These are phyloP conservation scores for Cinnamomum micranthum DNA, from an alignment of 164 flowering plant genomes.

Conservation along the genomic window DNA sequence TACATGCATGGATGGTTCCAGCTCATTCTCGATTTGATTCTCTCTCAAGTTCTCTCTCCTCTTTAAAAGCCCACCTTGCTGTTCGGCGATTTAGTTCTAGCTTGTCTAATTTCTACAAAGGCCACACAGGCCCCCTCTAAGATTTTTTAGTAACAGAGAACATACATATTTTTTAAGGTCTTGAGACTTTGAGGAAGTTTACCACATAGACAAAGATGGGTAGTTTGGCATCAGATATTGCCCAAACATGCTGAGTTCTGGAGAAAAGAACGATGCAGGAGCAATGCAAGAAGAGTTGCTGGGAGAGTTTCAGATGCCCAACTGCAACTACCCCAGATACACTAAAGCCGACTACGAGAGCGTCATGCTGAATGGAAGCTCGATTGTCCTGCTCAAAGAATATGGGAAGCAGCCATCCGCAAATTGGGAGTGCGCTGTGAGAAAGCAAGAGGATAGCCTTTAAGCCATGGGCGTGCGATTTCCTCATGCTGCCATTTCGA, in stretches of 20 bases:
- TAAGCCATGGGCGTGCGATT: no score
- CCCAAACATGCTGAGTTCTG: neutral
- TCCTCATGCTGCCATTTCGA: no score
- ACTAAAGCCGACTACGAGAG: slow-evolving; percentile 29
- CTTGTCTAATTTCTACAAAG: no score
- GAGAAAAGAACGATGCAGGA: neutral
- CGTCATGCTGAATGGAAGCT: slow-evolving; percentile 46
- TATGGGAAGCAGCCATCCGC: slow-evolving; percentile 39
- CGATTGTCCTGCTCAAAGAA: slow-evolving; percentile 24
- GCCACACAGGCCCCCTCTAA: no score
- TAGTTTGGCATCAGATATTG: neutral
- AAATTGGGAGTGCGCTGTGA: slow-evolving; percentile 24
- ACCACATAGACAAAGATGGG: neutral
- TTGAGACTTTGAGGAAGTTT: neutral
- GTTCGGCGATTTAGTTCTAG: neutral
- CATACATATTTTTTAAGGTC: no score
- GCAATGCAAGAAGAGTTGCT: slow-evolving; percentile 3
- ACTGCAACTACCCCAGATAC: slow-evolving; percentile 44
- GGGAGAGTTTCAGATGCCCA: slow-evolving; percentile 36
- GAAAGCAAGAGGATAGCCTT: no score
- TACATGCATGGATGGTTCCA: neutral
- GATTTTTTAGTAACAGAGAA: no score
- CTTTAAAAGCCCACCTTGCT: neutral
- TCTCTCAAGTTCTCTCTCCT: neutral
- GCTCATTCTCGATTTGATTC: neutral